These are phyloP conservation scores for Ettlia oleoabundans DNA, from an alignment of 139 green algal species.

Conservation along the genomic window DNA sequence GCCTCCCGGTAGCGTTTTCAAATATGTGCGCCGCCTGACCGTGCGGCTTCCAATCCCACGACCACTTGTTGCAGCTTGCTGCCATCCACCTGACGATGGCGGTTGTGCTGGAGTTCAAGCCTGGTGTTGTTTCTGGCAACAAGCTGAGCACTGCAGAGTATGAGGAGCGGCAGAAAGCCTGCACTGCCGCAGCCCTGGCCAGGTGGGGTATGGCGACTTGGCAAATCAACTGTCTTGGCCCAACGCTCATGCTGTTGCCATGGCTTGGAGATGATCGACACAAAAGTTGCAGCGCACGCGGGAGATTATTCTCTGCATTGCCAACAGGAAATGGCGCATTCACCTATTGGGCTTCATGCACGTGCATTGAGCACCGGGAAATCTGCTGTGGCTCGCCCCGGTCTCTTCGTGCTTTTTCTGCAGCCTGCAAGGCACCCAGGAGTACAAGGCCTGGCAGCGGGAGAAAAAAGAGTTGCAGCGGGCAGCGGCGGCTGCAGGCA, in stretches of 20 bases:
- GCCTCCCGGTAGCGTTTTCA: not conserved
- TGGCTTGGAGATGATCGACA: no score
- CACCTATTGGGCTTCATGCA: no score
- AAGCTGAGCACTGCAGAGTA: constrained; percentile 22
- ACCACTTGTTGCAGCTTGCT: not conserved
- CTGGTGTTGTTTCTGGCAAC: constrained; percentile 23
- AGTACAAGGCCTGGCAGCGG: constrained; percentile 37
- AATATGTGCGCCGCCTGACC: not conserved
- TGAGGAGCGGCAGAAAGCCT: constrained; percentile 1
- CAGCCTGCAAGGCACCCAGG: constrained; percentile 30
- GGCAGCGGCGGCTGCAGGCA: not conserved
- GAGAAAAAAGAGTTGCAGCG: not conserved
- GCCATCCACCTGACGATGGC: not conserved
- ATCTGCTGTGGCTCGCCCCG: no score
- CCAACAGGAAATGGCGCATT: no score
- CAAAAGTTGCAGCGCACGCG: no score
- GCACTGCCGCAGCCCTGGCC: constrained; percentile 19
- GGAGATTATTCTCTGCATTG: no score
- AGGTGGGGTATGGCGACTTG: not conserved
- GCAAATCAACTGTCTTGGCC: not conserved
- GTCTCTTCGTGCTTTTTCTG: no score
- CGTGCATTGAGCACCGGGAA: no score
- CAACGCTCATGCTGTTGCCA: no score
- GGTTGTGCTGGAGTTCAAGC: constrained; percentile 34
- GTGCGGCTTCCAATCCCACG: not conserved